phyloP scores from a whole-genome alignment of 2,329 filamentous ascomycete species.

The Neoarthrinium moseri region DNA sequence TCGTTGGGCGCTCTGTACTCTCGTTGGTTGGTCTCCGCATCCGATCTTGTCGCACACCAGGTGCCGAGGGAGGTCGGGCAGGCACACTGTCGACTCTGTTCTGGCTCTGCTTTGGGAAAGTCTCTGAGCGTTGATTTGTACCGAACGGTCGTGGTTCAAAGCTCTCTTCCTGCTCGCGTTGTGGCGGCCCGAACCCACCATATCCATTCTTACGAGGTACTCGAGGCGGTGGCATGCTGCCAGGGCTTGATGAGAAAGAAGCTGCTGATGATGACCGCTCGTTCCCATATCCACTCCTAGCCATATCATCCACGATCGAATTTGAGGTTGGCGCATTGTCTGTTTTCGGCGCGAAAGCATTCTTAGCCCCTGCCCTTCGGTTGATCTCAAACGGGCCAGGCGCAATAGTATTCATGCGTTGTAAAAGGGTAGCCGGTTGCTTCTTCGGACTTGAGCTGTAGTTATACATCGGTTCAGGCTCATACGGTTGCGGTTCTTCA shows the following conservation, averaged over 20 bases:
- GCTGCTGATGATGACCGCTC: slow-evolving; percentile 22
- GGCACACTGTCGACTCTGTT: slow-evolving; percentile 32
- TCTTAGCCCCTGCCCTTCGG: slow-evolving; percentile 31
- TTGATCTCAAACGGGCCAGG: slow-evolving; percentile 63
- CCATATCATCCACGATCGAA: slow-evolving; percentile 19
- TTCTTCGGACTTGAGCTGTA: slow-evolving; percentile 45
- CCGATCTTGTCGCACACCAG: slow-evolving; percentile 41
- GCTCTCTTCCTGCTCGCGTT: slow-evolving; percentile 31
- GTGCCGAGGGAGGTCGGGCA: slow-evolving; percentile 46
- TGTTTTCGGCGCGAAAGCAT: slow-evolving; percentile 31
- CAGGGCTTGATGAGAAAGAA: slow-evolving; percentile 29
- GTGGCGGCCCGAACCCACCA: slow-evolving; percentile 54
- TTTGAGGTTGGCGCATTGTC: slow-evolving; percentile 20
- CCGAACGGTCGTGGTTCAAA: slow-evolving; percentile 36
- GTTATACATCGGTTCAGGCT: slow-evolving; percentile 37
- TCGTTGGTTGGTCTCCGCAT: slow-evolving; percentile 25
- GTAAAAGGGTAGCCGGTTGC: slow-evolving; percentile 42
- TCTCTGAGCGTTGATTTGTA: slow-evolving; percentile 47
- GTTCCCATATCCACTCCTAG: slow-evolving; percentile 9
- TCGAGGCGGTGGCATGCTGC: slow-evolving; percentile 34
- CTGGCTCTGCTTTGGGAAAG: slow-evolving; percentile 44
- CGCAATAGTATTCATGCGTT: slow-evolving; percentile 64
- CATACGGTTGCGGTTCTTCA: slow-evolving; percentile 33
- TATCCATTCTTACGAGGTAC: slow-evolving; percentile 53
- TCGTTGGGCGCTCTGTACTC: slow-evolving; percentile 18